A percentile compares a stretch with the other conserved stretches of the same genome.
These are phyloP conservation scores for Rubus idaeus DNA, from an alignment of 306 rosid species.

Conservation along the genomic window DNA sequence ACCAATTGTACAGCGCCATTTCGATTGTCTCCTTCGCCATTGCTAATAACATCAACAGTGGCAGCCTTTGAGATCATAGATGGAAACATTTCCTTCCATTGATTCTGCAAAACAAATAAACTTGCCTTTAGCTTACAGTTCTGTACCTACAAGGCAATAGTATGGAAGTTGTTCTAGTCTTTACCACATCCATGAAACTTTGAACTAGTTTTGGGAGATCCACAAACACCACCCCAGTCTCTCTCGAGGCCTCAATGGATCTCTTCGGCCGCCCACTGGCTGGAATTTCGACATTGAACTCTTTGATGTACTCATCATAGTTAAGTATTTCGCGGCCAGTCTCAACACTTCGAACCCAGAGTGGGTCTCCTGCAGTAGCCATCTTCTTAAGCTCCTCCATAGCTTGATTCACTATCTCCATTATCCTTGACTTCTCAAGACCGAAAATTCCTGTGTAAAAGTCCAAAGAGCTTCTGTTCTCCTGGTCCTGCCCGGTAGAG, in stretches of 20 bases:
- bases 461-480: slow-evolving; percentile 73
- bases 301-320: slow-evolving; percentile 82
- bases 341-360: slow-evolving; percentile 90
- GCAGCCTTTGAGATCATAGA: slow-evolving; percentile 89
- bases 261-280: slow-evolving; percentile 43
- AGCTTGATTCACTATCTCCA: slow-evolving; percentile 72
- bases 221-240: slow-evolving; percentile 66
- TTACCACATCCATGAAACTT: slow-evolving; percentile 81
- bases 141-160: neutral
- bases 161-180: neutral
- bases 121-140: neutral
- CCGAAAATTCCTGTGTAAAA: slow-evolving; percentile 88
- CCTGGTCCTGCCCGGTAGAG: slow-evolving; percentile 67
- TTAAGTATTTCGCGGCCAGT: slow-evolving; percentile 84
- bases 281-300: slow-evolving; percentile 44
- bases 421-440: slow-evolving; percentile 75
- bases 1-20: slow-evolving; percentile 90
- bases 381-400: slow-evolving; percentile 75
- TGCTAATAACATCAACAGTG: slow-evolving; percentile 73
- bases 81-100: slow-evolving; percentile 99
- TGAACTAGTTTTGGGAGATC: slow-evolving; percentile 78
- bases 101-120: slow-evolving; percentile 49
- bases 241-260: slow-evolving; percentile 91
- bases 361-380: slow-evolving; percentile 73
- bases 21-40: slow-evolving; percentile 67